Percentiles rank a stretch among this genome's conserved stretches.
phyloP scores from a whole-genome alignment of 306 rosid species.

The Aeschynomene evenia region DNA sequence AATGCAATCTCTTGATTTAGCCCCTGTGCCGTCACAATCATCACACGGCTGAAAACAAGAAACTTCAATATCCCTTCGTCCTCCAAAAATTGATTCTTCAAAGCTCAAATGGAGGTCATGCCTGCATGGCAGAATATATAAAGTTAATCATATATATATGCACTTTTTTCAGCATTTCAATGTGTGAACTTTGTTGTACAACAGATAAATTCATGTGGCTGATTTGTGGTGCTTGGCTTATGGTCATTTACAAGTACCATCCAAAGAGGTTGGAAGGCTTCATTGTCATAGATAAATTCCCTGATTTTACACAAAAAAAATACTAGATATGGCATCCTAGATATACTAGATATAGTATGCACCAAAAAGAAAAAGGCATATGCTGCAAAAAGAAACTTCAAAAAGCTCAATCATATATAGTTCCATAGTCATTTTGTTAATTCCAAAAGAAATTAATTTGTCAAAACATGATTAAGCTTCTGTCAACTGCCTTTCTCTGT shows the following conservation, averaged over 20 bases:
- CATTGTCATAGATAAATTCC: neutral
- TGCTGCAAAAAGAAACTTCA: neutral
- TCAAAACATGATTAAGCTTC: neutral
- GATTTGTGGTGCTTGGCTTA: neutral
- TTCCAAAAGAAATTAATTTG: conserved; percentile 15
- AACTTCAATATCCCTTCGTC: conserved; percentile 62
- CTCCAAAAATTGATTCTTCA: conserved; percentile 92
- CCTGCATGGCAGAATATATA: conserved; percentile 42
- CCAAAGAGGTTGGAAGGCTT: neutral
- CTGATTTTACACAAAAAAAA: neutral
- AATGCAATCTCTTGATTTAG: conserved; percentile 65
- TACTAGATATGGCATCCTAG: neutral
- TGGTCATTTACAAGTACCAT: neutral
- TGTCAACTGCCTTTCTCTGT: neutral
- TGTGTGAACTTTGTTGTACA: neutral
- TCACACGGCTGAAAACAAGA: conserved; percentile 67
- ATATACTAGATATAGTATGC: neutral
- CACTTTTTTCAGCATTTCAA: conserved; percentile 4
- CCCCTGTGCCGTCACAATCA: conserved; percentile 80
- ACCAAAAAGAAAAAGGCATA: neutral
- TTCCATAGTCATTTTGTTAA: neutral
- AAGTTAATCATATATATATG: conserved; percentile 2
- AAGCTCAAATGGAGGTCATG: conserved; percentile 78
- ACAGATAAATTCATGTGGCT: neutral
- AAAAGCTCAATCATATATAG: neutral